These are phyloP conservation scores for Cadophora sp. DNA, from an alignment of 2,329 filamentous ascomycete species.

Conservation along the genomic window DNA sequence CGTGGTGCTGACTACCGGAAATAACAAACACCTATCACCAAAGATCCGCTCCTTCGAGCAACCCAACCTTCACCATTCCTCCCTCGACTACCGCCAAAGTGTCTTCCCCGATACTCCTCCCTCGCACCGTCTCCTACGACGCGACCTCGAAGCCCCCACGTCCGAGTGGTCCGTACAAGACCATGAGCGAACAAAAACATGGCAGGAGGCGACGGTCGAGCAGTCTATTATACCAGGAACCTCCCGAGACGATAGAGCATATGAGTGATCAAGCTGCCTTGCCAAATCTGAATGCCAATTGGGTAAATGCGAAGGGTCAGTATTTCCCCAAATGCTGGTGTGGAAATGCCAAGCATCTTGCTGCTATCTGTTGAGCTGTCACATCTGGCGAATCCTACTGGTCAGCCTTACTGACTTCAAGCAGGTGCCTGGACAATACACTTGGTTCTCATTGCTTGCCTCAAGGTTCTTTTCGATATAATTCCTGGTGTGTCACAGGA, in stretches of 20 bases:
- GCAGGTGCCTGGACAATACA: constrained; percentile 97
- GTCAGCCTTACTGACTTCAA: constrained; percentile 23
- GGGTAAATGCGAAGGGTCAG: constrained; percentile 98
- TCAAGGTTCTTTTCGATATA: constrained; percentile 98
- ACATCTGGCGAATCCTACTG: not conserved
- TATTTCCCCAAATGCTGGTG: constrained; percentile 25
- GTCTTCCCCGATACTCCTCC: constrained; percentile 87
- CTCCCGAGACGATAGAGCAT: constrained; percentile 94
- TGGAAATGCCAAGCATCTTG: constrained; percentile 13
- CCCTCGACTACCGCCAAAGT: constrained; percentile 84
- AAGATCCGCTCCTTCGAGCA: constrained; percentile 39
- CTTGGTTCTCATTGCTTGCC: constrained; percentile 85
- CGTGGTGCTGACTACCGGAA: constrained; percentile 5
- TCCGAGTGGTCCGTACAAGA: constrained; percentile 57
- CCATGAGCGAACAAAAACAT: constrained; percentile 67
- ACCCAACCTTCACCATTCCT: constrained; percentile 42
- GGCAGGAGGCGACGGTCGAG: constrained; percentile 92
- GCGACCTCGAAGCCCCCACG: constrained; percentile 74
- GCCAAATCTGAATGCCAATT: constrained; percentile 96
- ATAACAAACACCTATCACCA: constrained; percentile 6
- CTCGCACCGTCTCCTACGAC: constrained; percentile 91
- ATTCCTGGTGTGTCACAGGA: constrained; percentile 96
- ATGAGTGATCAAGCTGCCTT: constrained; percentile 94
- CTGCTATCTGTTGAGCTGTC: constrained; percentile 3
- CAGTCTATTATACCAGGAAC: constrained; percentile 97